Base-by-base conservation (phyloP, 495 filamentous ascomycete genomes). In the Glarea lozoyensis region DNA sequence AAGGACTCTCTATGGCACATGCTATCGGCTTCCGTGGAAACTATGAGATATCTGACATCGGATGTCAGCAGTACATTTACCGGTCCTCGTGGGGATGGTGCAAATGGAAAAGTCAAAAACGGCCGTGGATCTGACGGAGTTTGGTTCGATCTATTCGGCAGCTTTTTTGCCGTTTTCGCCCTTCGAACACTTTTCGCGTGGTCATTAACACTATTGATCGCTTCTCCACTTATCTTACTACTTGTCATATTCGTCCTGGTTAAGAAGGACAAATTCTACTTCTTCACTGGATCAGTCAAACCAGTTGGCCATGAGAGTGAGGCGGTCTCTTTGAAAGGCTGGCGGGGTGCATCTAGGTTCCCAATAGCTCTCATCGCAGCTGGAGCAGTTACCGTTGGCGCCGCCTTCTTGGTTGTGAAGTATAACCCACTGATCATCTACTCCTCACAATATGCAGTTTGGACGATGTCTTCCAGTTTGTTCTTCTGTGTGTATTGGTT, bases 141-240 rank as follows among this genome's bases (percentile, higher is more conserved):
- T 17, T 98, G 88, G 87, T 98, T 96, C 57, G 92, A 97, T 59
- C 59, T 96, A 2, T 94, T 94, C 43, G 92, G 92, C 25, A 75
- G 70, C 40, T 69, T 68, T 2, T 87, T 97, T 56, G 84, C 82
- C 16, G 72, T 96, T 12, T 84, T 95, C 52, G 66, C 67, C 5
- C 67, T 96, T 2, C 74, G 83, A 41, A 87, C 85, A 4, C 66
- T 96, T 44, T 96, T 97, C 59, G 88, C 86, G 2, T 71, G 92
- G 60, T 89, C 86, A 24, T 73, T 98, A 10, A 82, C 85, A 3
- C 58, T 97, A 10, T 72, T 96, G 5, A 73, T 93, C 16, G 79
- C 81, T 12, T 75, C 81, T 0, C 88, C 89, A 2, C 50, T 94
- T 43, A 66, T 79, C 19, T 60, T 97, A 46, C 62, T 87, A 3